Percentiles rank a stretch among this genome's conserved stretches.
These are phyloP conservation scores for Phialophora tarda DNA, from an alignment of 2,329 filamentous ascomycete species.

Conservation along the genomic window DNA sequence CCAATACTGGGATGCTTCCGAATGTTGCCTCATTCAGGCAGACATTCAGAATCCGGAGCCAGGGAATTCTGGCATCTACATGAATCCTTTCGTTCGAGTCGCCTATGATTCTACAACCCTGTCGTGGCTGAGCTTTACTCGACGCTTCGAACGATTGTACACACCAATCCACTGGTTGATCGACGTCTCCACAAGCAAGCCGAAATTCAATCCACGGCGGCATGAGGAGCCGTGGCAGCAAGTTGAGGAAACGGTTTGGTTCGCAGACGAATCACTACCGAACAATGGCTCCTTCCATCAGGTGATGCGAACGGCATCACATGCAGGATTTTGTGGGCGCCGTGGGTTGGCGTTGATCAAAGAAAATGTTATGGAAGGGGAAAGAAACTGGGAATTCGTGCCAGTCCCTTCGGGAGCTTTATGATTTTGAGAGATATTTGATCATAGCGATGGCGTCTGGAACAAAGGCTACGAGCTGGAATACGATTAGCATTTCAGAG, in stretches of 20 bases:
- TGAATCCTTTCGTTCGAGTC: constrained; percentile 77
- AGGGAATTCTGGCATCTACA: constrained; percentile 65
- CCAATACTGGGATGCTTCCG: constrained; percentile 66
- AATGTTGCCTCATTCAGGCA: constrained; percentile 66
- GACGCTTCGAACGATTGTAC: constrained; percentile 70
- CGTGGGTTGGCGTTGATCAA: constrained; percentile 53
- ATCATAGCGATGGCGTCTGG: constrained; percentile 35
- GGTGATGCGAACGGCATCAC: constrained; percentile 48
- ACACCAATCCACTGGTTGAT: constrained; percentile 63
- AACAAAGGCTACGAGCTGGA: background rate
- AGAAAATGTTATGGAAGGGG: constrained; percentile 49
- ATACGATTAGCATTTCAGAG: background rate
- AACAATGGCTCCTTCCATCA: constrained; percentile 49
- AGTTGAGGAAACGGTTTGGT: constrained; percentile 51
- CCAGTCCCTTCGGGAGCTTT: constrained; percentile 44
- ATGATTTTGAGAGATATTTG: constrained; percentile 5
- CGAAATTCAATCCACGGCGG: constrained; percentile 65
- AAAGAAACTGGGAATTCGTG: constrained; percentile 54
- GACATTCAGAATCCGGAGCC: constrained; percentile 52
- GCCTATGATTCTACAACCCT: constrained; percentile 67
- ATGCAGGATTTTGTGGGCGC: constrained; percentile 54
- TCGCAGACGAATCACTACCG: constrained; percentile 41
- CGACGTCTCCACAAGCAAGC: constrained; percentile 62
- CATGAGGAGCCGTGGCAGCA: constrained; percentile 63
- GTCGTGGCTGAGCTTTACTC: constrained; percentile 63